These are phyloP conservation scores for Gonium pectorale DNA, from an alignment of 139 green algal species.

Conservation along the genomic window DNA sequence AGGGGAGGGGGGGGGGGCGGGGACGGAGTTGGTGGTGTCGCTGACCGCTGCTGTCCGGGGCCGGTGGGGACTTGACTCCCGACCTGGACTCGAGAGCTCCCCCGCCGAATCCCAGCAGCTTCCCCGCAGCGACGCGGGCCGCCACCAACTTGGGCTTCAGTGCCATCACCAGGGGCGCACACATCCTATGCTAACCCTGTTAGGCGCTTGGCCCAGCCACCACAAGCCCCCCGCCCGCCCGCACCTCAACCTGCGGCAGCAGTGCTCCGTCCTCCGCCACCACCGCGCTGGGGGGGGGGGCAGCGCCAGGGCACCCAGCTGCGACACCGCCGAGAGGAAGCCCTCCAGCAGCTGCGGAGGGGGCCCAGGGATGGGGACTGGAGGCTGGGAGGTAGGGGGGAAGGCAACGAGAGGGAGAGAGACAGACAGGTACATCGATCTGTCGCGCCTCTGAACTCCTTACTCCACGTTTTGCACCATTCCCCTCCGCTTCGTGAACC, in stretches of 20 bases:
- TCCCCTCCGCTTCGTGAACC: neutral
- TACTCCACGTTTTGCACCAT: neutral
- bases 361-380: neutral
- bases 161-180: neutral
- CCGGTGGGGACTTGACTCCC: neutral
- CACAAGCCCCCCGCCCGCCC: neutral
- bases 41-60: neutral
- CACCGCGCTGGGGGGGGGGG: neutral
- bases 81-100: neutral
- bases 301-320: neutral
- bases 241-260: slow-evolving; percentile 3
- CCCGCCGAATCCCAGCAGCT: neutral
- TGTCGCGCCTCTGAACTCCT: too few relatives aligned
- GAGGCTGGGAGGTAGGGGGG: neutral
- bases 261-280: slow-evolving; percentile 9
- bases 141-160: too few relatives aligned
- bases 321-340: neutral
- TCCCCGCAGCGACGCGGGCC: neutral
- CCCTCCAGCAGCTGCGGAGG: slow-evolving; percentile 10
- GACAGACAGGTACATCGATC: too few relatives aligned
- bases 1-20: neutral
- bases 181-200: neutral
- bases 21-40: neutral
- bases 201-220: neutral
- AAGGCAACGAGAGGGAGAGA: too few relatives aligned